Evolutionary conservation across 2,329 filamentous ascomycete species (phyloP).

Genomic region (Arachnomyces sp.): DNA sequence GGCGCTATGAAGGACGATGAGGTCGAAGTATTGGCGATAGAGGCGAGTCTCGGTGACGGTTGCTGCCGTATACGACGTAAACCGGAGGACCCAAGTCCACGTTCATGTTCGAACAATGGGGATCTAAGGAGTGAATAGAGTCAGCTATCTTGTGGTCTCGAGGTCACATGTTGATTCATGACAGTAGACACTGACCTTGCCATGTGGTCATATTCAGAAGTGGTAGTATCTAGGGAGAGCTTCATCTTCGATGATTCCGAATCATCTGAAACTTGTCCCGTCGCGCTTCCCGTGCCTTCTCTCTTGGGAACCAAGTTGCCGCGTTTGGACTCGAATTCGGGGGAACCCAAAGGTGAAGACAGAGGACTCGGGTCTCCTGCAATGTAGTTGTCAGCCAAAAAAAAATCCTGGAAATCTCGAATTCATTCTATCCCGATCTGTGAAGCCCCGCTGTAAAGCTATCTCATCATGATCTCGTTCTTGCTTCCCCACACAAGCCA

Average conservation of each 20-base stretch:
- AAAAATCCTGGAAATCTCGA: too few relatives aligned
- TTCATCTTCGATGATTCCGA: constrained; percentile 56
- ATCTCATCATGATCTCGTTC: too few relatives aligned
- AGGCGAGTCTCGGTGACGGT: constrained; percentile 58
- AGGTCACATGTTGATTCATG: constrained; percentile 4
- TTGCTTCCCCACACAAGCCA: too few relatives aligned
- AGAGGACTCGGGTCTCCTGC: constrained; percentile 34
- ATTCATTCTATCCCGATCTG: too few relatives aligned
- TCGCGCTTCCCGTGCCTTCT: constrained; percentile 43
- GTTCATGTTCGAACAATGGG: constrained; percentile 79
- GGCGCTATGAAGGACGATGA: constrained; percentile 55
- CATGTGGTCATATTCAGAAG: constrained; percentile 61
- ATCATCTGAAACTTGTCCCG: constrained; percentile 44
- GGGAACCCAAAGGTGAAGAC: constrained; percentile 30
- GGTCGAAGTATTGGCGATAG: constrained; percentile 56
- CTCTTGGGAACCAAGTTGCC: constrained; percentile 38
- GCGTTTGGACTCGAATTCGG: constrained; percentile 29
- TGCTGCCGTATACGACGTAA: constrained; percentile 90
- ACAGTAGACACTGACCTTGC: constrained; percentile 55
- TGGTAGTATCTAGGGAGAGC: constrained; percentile 69
- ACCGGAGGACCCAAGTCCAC: constrained; percentile 76
- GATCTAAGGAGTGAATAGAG: constrained; percentile 48
- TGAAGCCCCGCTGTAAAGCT: too few relatives aligned
- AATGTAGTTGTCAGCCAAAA: constrained; percentile 3
- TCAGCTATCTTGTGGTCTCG: constrained; percentile 1